Conservation (phyloP, 176 grass and related monocot species). For the Poa annua region DNA sequence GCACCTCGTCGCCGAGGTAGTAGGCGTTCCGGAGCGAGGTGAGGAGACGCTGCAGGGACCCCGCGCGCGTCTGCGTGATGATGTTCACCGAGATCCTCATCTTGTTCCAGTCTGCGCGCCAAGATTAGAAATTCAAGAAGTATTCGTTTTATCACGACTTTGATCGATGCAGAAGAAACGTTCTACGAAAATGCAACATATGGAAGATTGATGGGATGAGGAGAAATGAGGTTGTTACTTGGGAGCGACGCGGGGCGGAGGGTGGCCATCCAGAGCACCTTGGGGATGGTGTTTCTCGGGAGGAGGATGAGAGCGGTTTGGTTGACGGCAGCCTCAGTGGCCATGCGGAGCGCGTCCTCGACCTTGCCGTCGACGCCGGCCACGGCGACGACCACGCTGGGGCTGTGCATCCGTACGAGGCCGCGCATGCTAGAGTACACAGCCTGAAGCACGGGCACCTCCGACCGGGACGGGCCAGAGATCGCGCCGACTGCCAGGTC, state of each 20-base stretch:
- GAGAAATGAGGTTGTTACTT: conserved; percentile 42
- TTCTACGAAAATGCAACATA: background rate
- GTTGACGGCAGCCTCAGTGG: conserved; percentile 52
- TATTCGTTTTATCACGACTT: background rate
- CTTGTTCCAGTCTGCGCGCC: conserved; percentile 75
- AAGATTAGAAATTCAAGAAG: background rate
- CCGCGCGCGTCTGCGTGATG: conserved; percentile 80
- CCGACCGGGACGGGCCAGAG: conserved; percentile 65
- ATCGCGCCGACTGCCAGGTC: conserved; percentile 78
- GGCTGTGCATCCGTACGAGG: conserved; percentile 78
- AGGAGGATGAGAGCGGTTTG: conserved; percentile 79
- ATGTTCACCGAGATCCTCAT: conserved; percentile 98
- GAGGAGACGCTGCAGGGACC: conserved; percentile 68
- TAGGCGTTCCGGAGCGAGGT: conserved; percentile 62
- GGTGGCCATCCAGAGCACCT: conserved; percentile 95
- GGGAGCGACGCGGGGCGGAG: conserved; percentile 66
- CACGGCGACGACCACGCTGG: conserved; percentile 71
- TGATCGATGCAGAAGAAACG: background rate
- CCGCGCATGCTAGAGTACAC: conserved; percentile 88
- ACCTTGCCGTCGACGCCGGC: conserved; percentile 58
- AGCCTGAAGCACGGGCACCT: conserved; percentile 76
- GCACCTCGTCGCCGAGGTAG: conserved; percentile 88
- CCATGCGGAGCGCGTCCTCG: conserved; percentile 86
- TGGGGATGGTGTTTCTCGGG: conserved; percentile 54
- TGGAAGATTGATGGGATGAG: background rate